Base-by-base conservation (phyloP, 2,329 filamentous ascomycete genomes). In the Penicillium nordicum region DNA sequence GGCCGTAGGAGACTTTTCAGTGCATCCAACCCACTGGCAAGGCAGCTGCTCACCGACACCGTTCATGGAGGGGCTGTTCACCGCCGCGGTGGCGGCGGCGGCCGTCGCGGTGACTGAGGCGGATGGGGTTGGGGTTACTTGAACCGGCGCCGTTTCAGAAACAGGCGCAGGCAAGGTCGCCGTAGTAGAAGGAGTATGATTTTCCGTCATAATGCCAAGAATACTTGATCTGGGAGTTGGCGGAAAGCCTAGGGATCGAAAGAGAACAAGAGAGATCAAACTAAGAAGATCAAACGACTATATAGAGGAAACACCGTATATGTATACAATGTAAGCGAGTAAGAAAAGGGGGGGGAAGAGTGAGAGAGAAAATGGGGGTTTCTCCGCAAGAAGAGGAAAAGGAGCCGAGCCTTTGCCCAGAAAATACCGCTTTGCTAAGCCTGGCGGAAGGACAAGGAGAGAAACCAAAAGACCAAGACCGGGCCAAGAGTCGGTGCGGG, bases 21-120 rank as follows among this genome's bases (percentile, higher is more conserved):
- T 80, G 67, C 84, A 87, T 61, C 79, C 81, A 63, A 81, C 78
- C 84, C 84, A 87, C 74, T 86, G 82, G 63, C 84, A 87, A 40
- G 73, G 69, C 53, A 80, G 68, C 50, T 76, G 73, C 51, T 78
- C 76, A 32, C 69, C 63, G 42, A 57, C 69, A 43, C 67, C 70
- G 56, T 71, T 75, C 58, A 68, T 58, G 18, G 66, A 62, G 34
- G 64, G 57, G 38, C 57, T 67, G 54, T 68, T 67, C 27, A 72
- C 72, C 3, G 72, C 72, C 14, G 73, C 73, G 43, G 74, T 71
- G n/a, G 70, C 70, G 29, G 72, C 67, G 6, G 74, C 73, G 16
- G 74, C 73, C 14, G 71, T 69, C 14, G 72, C 71, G 6, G 70
- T 66, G 42, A 71, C 70, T 11, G 71, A 71, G 5, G 72, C 62